Percentiles rank a stretch among this genome's conserved stretches.
Evolutionary conservation across 768 basidiomycete genomes (phyloP).

Genomic region (Mycena rebaudengoi): DNA sequence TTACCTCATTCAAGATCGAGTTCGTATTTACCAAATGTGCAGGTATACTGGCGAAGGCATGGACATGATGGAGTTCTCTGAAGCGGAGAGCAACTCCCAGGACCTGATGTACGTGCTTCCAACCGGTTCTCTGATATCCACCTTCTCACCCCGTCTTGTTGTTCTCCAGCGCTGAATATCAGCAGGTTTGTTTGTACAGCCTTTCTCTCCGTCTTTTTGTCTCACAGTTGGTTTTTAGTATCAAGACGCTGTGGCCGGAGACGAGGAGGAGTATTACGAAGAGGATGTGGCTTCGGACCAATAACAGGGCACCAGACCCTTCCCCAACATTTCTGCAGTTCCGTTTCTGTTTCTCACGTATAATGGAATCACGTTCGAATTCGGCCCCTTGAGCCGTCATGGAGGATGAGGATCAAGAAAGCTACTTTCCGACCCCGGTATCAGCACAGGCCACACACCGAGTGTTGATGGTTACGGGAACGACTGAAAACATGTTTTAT

Average conservation of each 20-base stretch:
- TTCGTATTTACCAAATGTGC: background rate
- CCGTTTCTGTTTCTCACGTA: too few species aligned
- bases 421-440: too few species aligned
- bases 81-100: slow-evolving; percentile 84
- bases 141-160: slow-evolving; percentile 14
- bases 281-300: slow-evolving; percentile 29
- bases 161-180: slow-evolving; percentile 79
- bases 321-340: too few species aligned
- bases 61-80: slow-evolving; percentile 87
- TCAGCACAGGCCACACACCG: too few species aligned
- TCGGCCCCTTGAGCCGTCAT: too few species aligned
- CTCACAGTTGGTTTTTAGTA: slow-evolving; percentile 50
- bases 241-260: slow-evolving; percentile 65
- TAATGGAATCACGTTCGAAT: too few species aligned
- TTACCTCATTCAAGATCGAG: background rate
- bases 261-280: slow-evolving; percentile 47
- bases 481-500: too few species aligned
- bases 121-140: background rate
- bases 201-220: background rate
- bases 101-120: slow-evolving; percentile 77
- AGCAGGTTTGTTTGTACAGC: slow-evolving; percentile 61
- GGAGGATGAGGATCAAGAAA: too few species aligned
- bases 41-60: slow-evolving; percentile 90
- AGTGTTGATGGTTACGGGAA: too few species aligned
- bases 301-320: slow-evolving; percentile 12